Evolutionary conservation across 108 stramenopile genomes (phyloP), one percentile per base, ranked within the genome.

Genomic region (Phaeodactylum tricornutum): DNA sequence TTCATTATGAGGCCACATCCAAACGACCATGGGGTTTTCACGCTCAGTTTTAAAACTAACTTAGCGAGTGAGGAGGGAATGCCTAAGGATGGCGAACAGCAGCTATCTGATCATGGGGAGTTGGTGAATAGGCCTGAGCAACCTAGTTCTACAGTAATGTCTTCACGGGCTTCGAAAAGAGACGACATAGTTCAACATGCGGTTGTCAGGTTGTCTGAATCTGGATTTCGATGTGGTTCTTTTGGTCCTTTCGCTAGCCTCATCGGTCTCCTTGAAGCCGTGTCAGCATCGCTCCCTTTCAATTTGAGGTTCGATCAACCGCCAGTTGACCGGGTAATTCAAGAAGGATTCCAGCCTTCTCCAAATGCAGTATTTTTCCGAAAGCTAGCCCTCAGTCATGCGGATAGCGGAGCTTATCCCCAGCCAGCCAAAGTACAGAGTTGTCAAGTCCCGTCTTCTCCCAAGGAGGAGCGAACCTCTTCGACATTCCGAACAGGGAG

Each of bases 141-240:
- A 45, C 45, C n/a, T 29, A 67, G 6, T 42, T 30, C 29, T 25
- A 31, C 25, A n/a, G n/a, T n/a, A n/a, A n/a, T n/a, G n/a, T n/a
- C n/a, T n/a, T 6, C 55, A 14, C 62, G 55, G 30, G 50, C 80
- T 26, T 53, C 74, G 15, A 75, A 70, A 38, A 67, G 59, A 0
- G 79, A 90, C 41, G 81, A 85, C 52, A 73, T 84, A 34, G 89
- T 92, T 2, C 90, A 92, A 47, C 90, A 92, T 57, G 90, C 90
- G 16, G 85, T 92, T 16, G 59, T 92, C 40, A 75, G 90, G 1
- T 66, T 92, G 12, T 77, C 84, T 15, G 85, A 87, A 55, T 79
- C 81, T 33, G 90, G 90, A 0, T 92, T 87, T 41, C 62, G 85
- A 19, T 92, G 90, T 42, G 90, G 90, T 6, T 92, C 90, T 9